Base-by-base conservation (phyloP, 116 monocot genomes). In the Posidonia oceanica region DNA sequence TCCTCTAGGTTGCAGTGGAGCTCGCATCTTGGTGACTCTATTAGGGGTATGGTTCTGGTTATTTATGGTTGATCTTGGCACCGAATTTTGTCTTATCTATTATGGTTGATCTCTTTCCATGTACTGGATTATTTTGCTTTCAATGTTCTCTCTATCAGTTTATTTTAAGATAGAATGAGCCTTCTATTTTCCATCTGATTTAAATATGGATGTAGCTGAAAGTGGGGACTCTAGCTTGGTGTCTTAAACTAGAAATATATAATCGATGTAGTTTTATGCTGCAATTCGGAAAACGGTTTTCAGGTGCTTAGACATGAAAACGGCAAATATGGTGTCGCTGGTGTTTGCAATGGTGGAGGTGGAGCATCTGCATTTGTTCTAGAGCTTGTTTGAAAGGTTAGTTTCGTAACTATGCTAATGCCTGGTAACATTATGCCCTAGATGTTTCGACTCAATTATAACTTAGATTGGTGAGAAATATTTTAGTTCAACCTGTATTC, bases 1-100 rank as follows among this genome's bases (percentile, higher is more conserved):
- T 77, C 94, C 94, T 73, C 81, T 94, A 42, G 94, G 94, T 52
- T 94, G 94, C 77, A 94, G 94, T 81, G 94, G 94, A 41, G 89
- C 89, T 63, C 89, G 94, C 52, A 89, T 94, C 70, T 51, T 94
- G 66, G 94, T 94, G 52, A 85, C 94, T 54, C 80, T 90, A 42
- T 57, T 94, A 54, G 94, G 90, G 82, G 90, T 90, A 80, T 59
- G 83, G 59, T 22, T 69, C 17, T 17, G 15, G 18, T 42, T 39
- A 3, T 18, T 21, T 15, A 20, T 59, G 12, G 3, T 21, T 2
- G 16, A n/a, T 6, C 29, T 60, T 48, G 7, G 48, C 12, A 7
- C 48, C 12, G 5, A 48, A 48, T 10, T 7, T 12, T 7, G 7
- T 48, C 48, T 48, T 48, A 7, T 48, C 48, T 5, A 1, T 48